phyloP scores from a whole-genome alignment of 1,284 basidiomycete species.

The Cutaneotrichosporon arboriforme region DNA sequence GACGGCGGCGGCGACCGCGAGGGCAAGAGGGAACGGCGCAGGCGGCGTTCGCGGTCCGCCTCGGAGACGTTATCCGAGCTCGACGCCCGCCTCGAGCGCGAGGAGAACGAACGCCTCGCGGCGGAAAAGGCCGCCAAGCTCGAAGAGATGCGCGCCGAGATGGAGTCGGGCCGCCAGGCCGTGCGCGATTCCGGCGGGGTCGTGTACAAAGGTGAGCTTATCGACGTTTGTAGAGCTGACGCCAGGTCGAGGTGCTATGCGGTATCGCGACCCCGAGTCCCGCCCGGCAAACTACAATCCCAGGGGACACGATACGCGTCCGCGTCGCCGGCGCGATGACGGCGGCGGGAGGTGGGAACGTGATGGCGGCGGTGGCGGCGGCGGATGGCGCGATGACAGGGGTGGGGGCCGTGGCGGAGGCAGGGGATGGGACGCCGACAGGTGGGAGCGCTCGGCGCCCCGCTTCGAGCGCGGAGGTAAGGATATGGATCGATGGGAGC shows the following conservation, averaged over 20 bases:
- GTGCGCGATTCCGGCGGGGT: conserved; percentile 34
- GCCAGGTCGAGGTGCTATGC: conserved; percentile 46
- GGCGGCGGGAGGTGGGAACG: conserved; percentile 20
- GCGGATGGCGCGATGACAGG: neutral
- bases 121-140: conserved; percentile 28
- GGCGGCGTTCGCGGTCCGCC: neutral
- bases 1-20: no score
- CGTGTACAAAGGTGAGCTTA: conserved; percentile 44
- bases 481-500: conserved; percentile 34
- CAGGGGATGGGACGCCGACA: conserved; percentile 2
- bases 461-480: conserved; percentile 15
- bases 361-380: neutral
- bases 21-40: neutral
- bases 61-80: conserved; percentile 44
- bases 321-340: conserved; percentile 11
- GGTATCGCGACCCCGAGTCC: conserved; percentile 45
- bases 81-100: conserved; percentile 46
- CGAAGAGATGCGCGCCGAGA: conserved; percentile 29
- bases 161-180: conserved; percentile 32
- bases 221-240: neutral
- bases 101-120: conserved; percentile 46
- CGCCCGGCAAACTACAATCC: conserved; percentile 30
- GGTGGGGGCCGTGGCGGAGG: neutral
- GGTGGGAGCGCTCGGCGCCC: conserved; percentile 1
- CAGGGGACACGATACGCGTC: conserved; percentile 21